Conservation (phyloP, 495 filamentous ascomycete species). For the Pseudevernia furfuracea region DNA sequence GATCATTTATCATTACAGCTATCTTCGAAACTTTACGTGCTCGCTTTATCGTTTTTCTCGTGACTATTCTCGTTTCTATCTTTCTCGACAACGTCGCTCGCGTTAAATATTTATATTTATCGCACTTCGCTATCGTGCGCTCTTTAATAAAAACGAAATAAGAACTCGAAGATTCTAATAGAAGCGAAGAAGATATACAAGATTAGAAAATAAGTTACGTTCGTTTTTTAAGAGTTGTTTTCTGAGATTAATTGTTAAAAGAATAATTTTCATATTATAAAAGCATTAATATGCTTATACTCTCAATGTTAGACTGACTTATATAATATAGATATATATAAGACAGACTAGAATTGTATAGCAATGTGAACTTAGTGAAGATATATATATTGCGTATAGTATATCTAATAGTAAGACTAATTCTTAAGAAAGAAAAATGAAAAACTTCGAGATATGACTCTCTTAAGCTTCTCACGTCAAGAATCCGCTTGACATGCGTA, state of each 20-base stretch:
- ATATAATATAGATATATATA: too few relatives aligned
- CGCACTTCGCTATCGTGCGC: not conserved
- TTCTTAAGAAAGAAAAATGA: too few relatives aligned
- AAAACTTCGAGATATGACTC: too few relatives aligned
- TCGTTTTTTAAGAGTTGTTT: not conserved
- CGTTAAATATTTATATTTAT: not conserved
- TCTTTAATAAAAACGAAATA: not conserved
- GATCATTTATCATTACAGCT: fast-evolving
- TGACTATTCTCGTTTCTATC: not conserved
- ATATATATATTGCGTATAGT: too few relatives aligned
- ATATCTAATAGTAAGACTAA: too few relatives aligned
- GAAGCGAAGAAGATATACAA: not conserved
- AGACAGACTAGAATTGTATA: too few relatives aligned
- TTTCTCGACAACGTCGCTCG: not conserved
- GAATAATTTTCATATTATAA: constrained; percentile 5
- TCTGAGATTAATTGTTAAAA: not conserved
- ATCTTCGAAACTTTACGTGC: too few relatives aligned
- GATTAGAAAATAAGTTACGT: not conserved
- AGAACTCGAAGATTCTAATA: not conserved
- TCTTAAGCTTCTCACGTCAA: too few relatives aligned
- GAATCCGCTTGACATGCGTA: too few relatives aligned
- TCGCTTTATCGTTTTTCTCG: not conserved
- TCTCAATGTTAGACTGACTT: too few relatives aligned
- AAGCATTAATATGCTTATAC: not conserved
- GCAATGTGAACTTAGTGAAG: too few relatives aligned